Evolutionary conservation across 2,329 filamentous ascomycete species (phyloP).

Genomic region (Fusarium haematococcum): DNA sequence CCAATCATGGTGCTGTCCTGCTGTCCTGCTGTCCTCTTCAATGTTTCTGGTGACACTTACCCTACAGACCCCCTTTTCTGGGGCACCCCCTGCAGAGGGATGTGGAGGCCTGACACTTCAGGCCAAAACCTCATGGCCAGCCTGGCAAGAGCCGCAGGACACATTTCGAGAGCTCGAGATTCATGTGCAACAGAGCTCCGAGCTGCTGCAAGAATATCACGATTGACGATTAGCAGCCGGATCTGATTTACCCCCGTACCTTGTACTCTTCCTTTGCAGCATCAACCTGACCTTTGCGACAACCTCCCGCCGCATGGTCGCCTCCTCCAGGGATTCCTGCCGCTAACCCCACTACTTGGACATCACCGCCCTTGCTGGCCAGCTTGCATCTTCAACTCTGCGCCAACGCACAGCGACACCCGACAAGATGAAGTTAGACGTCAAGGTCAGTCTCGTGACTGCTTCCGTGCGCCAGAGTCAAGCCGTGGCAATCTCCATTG

Average conservation of each 20-base stretch:
- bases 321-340: conserved; percentile 40
- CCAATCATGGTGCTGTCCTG: not conserved
- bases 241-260: not conserved
- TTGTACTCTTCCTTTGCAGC: not conserved
- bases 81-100: conserved; percentile 33
- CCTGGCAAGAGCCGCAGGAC: conserved; percentile 46
- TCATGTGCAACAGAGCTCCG: conserved; percentile 36
- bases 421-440: conserved; percentile 56
- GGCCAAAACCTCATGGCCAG: conserved; percentile 45
- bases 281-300: conserved; percentile 1
- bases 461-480: not conserved
- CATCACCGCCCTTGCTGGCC: conserved; percentile 46
- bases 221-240: conserved; percentile 36
- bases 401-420: conserved; percentile 37
- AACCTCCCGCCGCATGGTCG: conserved; percentile 41
- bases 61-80: conserved; percentile 38
- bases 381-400: conserved; percentile 46
- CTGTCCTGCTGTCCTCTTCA: not conserved
- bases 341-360: conserved; percentile 44
- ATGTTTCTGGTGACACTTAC: conserved; percentile 2
- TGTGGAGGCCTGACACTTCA: conserved; percentile 40
- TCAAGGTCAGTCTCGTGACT: conserved; percentile 51
- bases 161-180: conserved; percentile 47
- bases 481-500: not conserved
- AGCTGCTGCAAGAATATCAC: conserved; percentile 32